A percentile compares a stretch with the other conserved stretches of the same genome.
phyloP scores from a whole-genome alignment of 2,329 filamentous ascomycete genomes.

The Diaporthe eres region DNA sequence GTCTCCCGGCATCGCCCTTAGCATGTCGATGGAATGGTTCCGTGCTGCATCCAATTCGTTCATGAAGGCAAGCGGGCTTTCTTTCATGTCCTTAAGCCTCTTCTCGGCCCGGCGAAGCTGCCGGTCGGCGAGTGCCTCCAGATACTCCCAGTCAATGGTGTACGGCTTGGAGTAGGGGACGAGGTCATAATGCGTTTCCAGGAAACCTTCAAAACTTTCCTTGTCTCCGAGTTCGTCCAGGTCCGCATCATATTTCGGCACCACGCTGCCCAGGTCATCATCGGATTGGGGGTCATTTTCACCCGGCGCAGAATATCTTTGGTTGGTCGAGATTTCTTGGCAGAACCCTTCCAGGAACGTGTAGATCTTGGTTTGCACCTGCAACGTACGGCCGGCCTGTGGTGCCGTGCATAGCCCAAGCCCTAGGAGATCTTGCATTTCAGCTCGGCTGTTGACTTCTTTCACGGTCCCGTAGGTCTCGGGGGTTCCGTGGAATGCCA shows the following conservation, averaged over 20 bases:
- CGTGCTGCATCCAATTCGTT: background rate
- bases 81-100: background rate
- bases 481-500: background rate
- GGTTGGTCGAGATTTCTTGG: background rate
- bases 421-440: background rate
- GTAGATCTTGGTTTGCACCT: background rate
- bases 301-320: background rate
- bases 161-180: background rate
- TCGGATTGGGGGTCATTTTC: background rate
- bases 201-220: background rate
- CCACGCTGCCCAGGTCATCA: background rate
- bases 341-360: background rate
- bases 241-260: background rate
- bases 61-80: background rate
- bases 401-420: background rate
- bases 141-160: background rate
- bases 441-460: background rate
- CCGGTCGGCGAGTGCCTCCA: background rate
- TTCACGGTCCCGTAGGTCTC: background rate
- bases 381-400: background rate
- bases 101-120: background rate
- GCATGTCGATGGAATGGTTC: background rate
- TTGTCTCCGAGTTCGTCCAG: background rate
- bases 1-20: background rate
- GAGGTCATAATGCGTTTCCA: background rate